phyloP scores from a whole-genome alignment of 2,329 filamentous ascomycete genomes.

The Hypoxylon rubiginosum region DNA sequence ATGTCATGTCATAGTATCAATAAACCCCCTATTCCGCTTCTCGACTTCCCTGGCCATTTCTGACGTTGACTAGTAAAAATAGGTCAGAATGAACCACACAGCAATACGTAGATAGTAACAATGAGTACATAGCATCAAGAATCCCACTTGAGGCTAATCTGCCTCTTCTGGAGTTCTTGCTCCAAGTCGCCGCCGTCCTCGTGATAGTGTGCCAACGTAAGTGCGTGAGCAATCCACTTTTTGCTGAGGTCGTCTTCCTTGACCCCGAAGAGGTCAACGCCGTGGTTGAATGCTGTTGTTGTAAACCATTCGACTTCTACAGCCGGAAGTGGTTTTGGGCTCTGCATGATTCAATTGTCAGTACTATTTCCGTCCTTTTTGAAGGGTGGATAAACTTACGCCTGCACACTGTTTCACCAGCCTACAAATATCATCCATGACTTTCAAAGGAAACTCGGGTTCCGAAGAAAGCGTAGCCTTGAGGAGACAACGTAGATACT shows the following conservation, averaged over 20 bases:
- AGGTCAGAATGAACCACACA: neutral
- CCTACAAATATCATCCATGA: conserved; percentile 73
- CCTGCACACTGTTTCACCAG: conserved; percentile 65
- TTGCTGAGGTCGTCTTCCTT: conserved; percentile 68
- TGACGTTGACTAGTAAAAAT: neutral
- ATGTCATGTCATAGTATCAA: neutral
- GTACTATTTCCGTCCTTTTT: neutral
- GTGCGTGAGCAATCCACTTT: conserved; percentile 73
- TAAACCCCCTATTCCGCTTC: neutral
- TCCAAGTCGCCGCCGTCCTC: conserved; percentile 66
- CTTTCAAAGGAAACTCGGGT: conserved; percentile 67
- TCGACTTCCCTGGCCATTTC: neutral
- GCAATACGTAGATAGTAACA: neutral
- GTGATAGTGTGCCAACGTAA: conserved; percentile 71
- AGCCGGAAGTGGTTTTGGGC: conserved; percentile 67
- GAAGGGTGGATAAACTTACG: conserved; percentile 53
- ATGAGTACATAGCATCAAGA: conserved; percentile 4
- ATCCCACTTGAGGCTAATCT: conserved; percentile 57
- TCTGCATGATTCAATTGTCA: conserved; percentile 47
- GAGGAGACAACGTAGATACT: conserved; percentile 84
- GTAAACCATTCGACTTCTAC: conserved; percentile 84
- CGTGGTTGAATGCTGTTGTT: conserved; percentile 76
- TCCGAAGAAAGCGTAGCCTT: conserved; percentile 73
- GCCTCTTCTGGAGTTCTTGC: conserved; percentile 59
- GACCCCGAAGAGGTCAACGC: conserved; percentile 73